Evolutionary conservation across 495 filamentous ascomycete species (phyloP).

Genomic region (Tuber borchii): DNA sequence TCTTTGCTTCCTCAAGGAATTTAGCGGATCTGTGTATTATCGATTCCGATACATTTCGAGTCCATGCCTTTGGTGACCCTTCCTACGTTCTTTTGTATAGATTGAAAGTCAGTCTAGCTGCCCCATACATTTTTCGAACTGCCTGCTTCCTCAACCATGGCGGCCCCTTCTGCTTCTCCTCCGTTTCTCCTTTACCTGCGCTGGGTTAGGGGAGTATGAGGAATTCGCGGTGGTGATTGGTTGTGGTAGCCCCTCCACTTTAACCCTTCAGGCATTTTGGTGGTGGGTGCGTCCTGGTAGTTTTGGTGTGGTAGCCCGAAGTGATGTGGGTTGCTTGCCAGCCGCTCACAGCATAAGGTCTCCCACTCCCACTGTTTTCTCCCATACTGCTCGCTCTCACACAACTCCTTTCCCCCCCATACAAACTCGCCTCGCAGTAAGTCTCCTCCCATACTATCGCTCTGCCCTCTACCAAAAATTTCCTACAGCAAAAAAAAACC

Average conservation of each 20-base stretch:
- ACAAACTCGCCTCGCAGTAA: slow-evolving; percentile 39
- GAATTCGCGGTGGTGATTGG: slow-evolving; percentile 30
- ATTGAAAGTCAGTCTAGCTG: background rate
- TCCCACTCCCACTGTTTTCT: slow-evolving; percentile 41
- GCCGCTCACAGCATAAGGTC: slow-evolving; percentile 42
- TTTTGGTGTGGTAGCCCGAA: slow-evolving; percentile 35
- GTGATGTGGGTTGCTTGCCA: slow-evolving; percentile 35
- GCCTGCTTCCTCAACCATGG: slow-evolving; percentile 17
- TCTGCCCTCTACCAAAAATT: slow-evolving; percentile 25
- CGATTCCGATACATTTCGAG: slow-evolving; percentile 29
- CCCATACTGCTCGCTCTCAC: slow-evolving; percentile 38
- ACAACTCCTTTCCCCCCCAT: slow-evolving; percentile 35
- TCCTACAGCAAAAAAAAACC: slow-evolving; percentile 19
- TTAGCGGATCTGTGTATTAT: slow-evolving; percentile 13
- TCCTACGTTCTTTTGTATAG: slow-evolving; percentile 9
- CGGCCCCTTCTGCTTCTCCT: slow-evolving; percentile 6
- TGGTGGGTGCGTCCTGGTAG: slow-evolving; percentile 27
- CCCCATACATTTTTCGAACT: slow-evolving; percentile 6
- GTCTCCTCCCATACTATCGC: slow-evolving; percentile 32
- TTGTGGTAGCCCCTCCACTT: slow-evolving; percentile 33
- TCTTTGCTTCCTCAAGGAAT: slow-evolving; percentile 22
- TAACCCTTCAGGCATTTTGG: slow-evolving; percentile 33
- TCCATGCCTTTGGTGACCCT: slow-evolving; percentile 17
- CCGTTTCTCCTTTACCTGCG: slow-evolving; percentile 17
- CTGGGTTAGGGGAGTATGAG: slow-evolving; percentile 33